A percentile compares a stretch with the other conserved stretches of the same genome.
Conservation (phyloP, 805 yeast species). For the Ogataea allantospora region DNA sequence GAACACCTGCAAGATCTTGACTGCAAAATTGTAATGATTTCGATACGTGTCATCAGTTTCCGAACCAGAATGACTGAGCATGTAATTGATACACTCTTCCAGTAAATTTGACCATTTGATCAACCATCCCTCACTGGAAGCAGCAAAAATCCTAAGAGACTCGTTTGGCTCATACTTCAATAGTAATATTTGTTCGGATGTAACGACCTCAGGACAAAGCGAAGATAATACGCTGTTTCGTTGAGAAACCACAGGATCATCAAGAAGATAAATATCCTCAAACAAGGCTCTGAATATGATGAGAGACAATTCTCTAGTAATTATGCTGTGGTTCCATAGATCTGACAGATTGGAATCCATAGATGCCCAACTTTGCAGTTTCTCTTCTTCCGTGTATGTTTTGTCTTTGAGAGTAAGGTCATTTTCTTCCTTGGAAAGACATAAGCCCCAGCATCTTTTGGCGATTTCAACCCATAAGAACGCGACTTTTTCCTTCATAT, state of each 20-base stretch:
- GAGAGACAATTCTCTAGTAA: conserved; percentile 72
- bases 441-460: conserved; percentile 86
- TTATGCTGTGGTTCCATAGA: conserved; percentile 66
- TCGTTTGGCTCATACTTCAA: conserved; percentile 65
- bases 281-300: conserved; percentile 81
- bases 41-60: conserved; percentile 7
- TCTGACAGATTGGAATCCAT: conserved; percentile 79
- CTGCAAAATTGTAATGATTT: conserved; percentile 42
- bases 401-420: conserved; percentile 23
- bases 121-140: conserved; percentile 84
- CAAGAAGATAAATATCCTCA: conserved; percentile 89
- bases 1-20: conserved; percentile 73
- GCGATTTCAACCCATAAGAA: conserved; percentile 89
- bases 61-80: conserved; percentile 17
- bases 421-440: conserved; percentile 37
- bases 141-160: conserved; percentile 61
- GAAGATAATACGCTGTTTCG: conserved; percentile 77
- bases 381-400: conserved; percentile 43
- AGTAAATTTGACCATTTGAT: conserved; percentile 63
- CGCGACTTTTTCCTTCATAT: conserved; percentile 84
- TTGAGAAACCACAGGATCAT: conserved; percentile 85
- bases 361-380: conserved; percentile 71
- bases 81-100: conserved; percentile 41
- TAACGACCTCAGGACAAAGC: conserved; percentile 77
- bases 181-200: conserved; percentile 65